Evolutionary conservation across 2,329 filamentous ascomycete genomes (phyloP).

Genomic region (Coniochaeta hoffmannii): DNA sequence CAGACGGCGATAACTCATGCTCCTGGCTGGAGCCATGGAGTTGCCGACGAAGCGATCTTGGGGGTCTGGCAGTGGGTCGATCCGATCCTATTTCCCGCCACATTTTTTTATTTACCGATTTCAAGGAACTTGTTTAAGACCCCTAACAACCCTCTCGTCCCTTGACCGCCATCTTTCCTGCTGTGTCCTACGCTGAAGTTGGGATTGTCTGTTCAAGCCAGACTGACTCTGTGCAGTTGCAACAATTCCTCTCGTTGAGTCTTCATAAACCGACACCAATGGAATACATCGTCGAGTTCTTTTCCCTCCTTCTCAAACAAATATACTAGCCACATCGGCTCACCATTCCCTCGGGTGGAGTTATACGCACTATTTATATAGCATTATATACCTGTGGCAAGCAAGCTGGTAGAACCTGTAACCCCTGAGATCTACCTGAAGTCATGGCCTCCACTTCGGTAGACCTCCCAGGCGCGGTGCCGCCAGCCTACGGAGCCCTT

Average conservation of each 20-base stretch:
- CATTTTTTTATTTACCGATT: neutral
- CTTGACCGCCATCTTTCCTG: neutral
- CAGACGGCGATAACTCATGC: neutral
- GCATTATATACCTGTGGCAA: neutral
- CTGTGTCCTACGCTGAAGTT: neutral
- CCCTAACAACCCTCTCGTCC: neutral
- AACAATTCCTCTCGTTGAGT: neutral
- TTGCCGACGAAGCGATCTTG: neutral
- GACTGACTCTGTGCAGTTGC: neutral
- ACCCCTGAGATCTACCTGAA: neutral
- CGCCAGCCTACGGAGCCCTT: slow-evolving; percentile 1
- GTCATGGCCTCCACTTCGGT: slow-evolving; percentile 7
- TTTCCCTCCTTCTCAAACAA: slow-evolving; percentile 21
- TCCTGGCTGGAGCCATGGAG: neutral
- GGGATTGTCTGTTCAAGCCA: neutral
- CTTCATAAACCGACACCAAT: slow-evolving; percentile 9
- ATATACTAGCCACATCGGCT: slow-evolving; percentile 9
- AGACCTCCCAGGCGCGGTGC: slow-evolving; percentile 2
- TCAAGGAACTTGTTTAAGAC: too few species aligned
- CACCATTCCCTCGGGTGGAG: too few species aligned
- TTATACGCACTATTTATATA: too few species aligned
- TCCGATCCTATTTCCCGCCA: neutral
- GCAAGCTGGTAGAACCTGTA: neutral
- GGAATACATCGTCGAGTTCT: slow-evolving; percentile 20
- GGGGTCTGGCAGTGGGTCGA: neutral